Base-by-base conservation (phyloP, 805 yeast species). In the Candida sphagnicola region DNA sequence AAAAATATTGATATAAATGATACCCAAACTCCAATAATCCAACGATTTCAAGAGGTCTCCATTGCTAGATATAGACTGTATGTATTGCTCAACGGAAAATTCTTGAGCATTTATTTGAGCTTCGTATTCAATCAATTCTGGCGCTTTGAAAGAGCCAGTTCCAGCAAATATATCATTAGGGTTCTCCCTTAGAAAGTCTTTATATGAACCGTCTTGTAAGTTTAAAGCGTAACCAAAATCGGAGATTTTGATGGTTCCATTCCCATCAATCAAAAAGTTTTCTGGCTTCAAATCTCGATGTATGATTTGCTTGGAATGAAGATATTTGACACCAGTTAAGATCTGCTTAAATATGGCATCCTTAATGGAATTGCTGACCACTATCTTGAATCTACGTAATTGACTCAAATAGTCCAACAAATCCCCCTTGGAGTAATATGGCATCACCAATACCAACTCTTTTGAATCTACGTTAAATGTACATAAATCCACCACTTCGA, bases 201-300 rank as follows among this genome's bases (percentile, higher is more conserved):
- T 47, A 16, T 45, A 49, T n/a, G 46, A 41, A 3, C 50, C 39
- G 12, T 45, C 40, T 21, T 47, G 42, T 23, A 67, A 48, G 45
- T 70, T 62, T 11, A 74, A 39, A 11, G 75, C 68, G 54, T 69
- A 75, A 2, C 80, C 80, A 47, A 77, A 77, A 49, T 77, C 82
- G 16, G 67, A 57, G 31, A 75, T 59, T 36, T 70, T 67, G 28
- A 76, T 55, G 10, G 53, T 54, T 3, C 82, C 82, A 11, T 56
- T 47, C 8, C 48, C 51, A 47, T 69, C 77, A 31, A 76, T 65
- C 16, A 77, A 50, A 31, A 71, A 62, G 51, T 77, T 77, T 42
- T 76, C 81, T 2, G 81, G 80, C 46, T 76, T 76, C 32, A 76
- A 54, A 45, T 76, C 82, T 17, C 80, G 47, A 47, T 76, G 82